phyloP scores from a whole-genome alignment of 352 stramenopile genomes.

The Pseudoperonospora humuli region DNA sequence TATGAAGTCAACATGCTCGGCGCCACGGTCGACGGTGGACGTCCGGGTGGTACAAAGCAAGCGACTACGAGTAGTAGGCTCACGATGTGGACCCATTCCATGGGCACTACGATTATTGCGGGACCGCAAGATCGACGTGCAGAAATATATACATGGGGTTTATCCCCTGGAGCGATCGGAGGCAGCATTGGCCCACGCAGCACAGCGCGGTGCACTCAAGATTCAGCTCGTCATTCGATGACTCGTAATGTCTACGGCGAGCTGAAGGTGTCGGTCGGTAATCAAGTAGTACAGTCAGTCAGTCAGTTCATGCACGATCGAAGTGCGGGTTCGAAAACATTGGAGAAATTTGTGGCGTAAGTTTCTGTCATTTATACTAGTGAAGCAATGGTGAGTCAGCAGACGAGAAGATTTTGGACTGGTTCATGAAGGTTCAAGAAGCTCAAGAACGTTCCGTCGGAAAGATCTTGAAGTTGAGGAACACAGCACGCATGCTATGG shows the following conservation, averaged over 20 bases:
- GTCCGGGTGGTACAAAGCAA: slow-evolving; percentile 28
- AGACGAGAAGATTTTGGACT: slow-evolving; percentile 6
- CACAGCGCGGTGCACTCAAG: slow-evolving; percentile 43
- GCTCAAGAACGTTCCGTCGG: slow-evolving; percentile 9
- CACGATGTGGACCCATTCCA: slow-evolving; percentile 55
- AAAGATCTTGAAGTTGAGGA: slow-evolving; percentile 8
- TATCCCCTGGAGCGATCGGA: slow-evolving; percentile 48
- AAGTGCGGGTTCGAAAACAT: slow-evolving; percentile 26
- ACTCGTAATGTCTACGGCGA: slow-evolving; percentile 4
- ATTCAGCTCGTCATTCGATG: slow-evolving; percentile 48
- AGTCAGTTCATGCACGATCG: slow-evolving; percentile 20
- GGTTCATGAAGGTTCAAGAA: slow-evolving; percentile 11
- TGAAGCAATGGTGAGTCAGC: slow-evolving; percentile 11
- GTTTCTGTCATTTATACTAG: background rate
- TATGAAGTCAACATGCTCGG: slow-evolving; percentile 48
- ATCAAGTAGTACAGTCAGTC: too few species aligned
- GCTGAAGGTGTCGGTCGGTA: too few species aligned
- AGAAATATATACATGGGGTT: slow-evolving; percentile 57
- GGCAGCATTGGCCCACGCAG: slow-evolving; percentile 40
- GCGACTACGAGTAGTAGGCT: slow-evolving; percentile 45
- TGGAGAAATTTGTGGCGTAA: slow-evolving; percentile 14
- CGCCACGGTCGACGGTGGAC: slow-evolving; percentile 27
- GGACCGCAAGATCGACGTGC: slow-evolving; percentile 41
- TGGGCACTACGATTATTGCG: slow-evolving; percentile 47
- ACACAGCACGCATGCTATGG: background rate